Evolutionary conservation across 192 early-diverging fungal genomes (phyloP), one percentile per base, ranked within the genome.

Genomic region (Linderina pennispora): DNA sequence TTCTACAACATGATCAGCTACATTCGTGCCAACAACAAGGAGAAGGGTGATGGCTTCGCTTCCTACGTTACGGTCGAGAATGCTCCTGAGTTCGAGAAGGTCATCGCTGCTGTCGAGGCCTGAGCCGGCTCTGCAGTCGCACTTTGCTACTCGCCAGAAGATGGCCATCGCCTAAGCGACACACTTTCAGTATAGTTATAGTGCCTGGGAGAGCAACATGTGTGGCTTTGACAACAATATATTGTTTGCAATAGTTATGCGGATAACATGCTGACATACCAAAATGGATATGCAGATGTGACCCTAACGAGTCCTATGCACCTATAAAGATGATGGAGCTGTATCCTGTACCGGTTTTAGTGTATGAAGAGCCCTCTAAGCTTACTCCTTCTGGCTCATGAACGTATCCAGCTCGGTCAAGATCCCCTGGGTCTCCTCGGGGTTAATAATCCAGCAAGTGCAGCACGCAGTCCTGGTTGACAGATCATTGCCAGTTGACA

Each of bases 401-500:
- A n/a, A n/a, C n/a, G 44, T 18, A 2, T 67, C 65, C 7, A 94
- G 57, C 49, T 91, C 84, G 6, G 65, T 63, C 40, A 94, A 60
- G 3, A 91, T 79, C 19, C 61, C 66, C 19, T 81, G 83, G 7
- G 91, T 94, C 61, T 94, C 91, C 38, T 83, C 78, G 1, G 91
- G 91, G 45, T 69, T 86, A 36, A 90, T 80, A 50, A 94, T 91
- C 91, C 91, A 94, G 40, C 85, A 76, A 0, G 91, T 94, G 55
- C 83, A 89, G 69, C 89, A 91, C 34, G 83, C 82, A 1, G 78
- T 74, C 17, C 91, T 78, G 0, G 91, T 92, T 8, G 89, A 81
- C 62, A 83, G 78, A 65, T 94, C 91, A 58, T 94, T 94, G 31
- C 92, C 92, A 2, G 92, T 94, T 3, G 84, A 86, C 53, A 94